Base-by-base conservation (phyloP, 2,329 filamentous ascomycete species). In the Stagonosporopsis tanaceti region DNA sequence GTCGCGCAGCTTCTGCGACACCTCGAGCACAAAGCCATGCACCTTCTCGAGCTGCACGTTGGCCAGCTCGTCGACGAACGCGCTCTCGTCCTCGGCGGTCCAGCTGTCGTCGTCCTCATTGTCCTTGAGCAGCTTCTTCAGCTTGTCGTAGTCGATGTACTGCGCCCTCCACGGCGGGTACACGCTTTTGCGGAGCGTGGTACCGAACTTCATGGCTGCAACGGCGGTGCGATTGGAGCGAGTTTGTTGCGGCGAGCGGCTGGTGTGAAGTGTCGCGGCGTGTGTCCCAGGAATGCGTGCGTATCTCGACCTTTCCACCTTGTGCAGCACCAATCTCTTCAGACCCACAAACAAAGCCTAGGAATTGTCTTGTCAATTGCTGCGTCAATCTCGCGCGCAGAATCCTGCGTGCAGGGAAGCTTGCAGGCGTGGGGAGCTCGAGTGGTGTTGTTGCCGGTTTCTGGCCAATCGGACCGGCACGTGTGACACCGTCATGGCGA, bases 11-110 rank as follows among this genome's bases (percentile, higher is more conserved):
- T 90, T 89, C 72, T 91, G 85, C 68, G 92, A 88, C n/a, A 87
- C 92, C 65, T 91, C 84, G 61, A 89, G 85, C 78, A 98, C 95
- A 79, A 98, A 98, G 50, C 85, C 81, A 73, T 94, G 90, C 60
- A 98, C 94, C 80, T 97, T 98, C 71, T 98, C 93, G 64, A 99
- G 84, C 81, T 99, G 92, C 27, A 91, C 88, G 73, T 97, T 97
- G 78, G 97, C 89, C 65, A 98, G 85, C 81, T 98, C 94, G 75
- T 97, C 92, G 73, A 94, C 95, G 78, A 99, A 99, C 34, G 85
- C 86, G 73, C 90, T 91, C 82, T 98, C 95, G 75, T 99, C 95
- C 44, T 93, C 88, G 70, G 96, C 93, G 25, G 93, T 97, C 95
- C 95, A 99, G 38, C 78, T 70, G 57, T 86, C 82, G 22, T 89